These are phyloP conservation scores for Aspergillus sp. DNA, from an alignment of 2,329 filamentous ascomycete species.

Conservation along the genomic window DNA sequence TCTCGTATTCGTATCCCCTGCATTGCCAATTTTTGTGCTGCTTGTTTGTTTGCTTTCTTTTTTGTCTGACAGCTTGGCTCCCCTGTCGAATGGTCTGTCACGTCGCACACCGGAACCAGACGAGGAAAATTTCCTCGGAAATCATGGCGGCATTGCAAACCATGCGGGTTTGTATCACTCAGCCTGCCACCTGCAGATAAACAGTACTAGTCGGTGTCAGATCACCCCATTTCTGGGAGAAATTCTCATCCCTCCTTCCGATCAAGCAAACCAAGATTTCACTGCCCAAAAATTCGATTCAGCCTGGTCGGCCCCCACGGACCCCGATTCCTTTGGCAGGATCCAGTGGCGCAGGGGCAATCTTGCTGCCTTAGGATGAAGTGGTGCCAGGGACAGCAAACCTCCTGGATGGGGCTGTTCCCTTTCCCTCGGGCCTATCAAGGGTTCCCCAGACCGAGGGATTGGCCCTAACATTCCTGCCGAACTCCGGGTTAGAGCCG, in stretches of 20 bases:
- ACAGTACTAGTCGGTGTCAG: too few species aligned
- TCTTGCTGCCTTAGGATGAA: conserved; percentile 1
- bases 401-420: background rate
- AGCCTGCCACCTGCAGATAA: too few species aligned
- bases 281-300: background rate
- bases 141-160: too few species aligned
- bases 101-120: background rate
- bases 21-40: background rate
- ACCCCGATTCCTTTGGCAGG: background rate
- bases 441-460: background rate
- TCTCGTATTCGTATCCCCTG: background rate
- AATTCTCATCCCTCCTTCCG: background rate
- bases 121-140: too few species aligned
- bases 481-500: background rate
- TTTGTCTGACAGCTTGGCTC: background rate
- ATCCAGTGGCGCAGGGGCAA: background rate
- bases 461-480: background rate
- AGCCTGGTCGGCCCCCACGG: background rate
- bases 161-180: too few species aligned
- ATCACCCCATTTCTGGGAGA: background rate
- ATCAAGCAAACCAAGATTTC: background rate
- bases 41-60: background rate
- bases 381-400: background rate
- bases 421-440: background rate
- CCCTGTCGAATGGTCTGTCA: background rate